Conservation (phyloP, 2,329 filamentous ascomycete species). For the Botrytis tulipae region DNA sequence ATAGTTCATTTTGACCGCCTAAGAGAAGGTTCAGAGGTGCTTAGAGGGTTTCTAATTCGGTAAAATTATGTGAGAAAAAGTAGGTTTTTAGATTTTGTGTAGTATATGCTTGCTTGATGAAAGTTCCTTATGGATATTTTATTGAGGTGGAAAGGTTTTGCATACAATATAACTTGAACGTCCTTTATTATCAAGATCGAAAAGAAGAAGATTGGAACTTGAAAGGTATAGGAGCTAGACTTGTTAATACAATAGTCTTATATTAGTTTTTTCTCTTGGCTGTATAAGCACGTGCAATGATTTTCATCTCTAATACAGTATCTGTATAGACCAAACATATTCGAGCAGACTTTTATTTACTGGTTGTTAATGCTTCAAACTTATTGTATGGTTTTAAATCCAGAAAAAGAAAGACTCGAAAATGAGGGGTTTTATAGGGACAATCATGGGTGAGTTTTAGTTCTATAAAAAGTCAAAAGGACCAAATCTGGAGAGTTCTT, state of each 20-base stretch:
- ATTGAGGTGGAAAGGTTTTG: not conserved
- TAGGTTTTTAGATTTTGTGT: not conserved
- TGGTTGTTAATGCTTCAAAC: not conserved
- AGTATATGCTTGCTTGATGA: not conserved
- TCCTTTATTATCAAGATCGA: not conserved
- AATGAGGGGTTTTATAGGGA: not conserved
- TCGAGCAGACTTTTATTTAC: not conserved
- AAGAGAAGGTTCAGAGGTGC: accelerated
- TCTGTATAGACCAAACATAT: not conserved
- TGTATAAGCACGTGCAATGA: not conserved
- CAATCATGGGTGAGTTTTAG: not conserved
- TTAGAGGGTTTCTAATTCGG: too few species aligned
- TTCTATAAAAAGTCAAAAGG: not conserved
- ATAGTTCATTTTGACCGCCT: not conserved
- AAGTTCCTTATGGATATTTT: not conserved
- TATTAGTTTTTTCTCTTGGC: not conserved
- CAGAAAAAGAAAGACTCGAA: not conserved
- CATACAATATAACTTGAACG: not conserved
- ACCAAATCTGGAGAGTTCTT: not conserved
- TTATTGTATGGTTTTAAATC: not conserved
- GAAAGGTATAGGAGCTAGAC: not conserved
- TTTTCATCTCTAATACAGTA: not conserved
- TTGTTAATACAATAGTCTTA: not conserved
- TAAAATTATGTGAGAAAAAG: not conserved
- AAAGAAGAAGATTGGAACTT: not conserved